Base-by-base conservation (phyloP, 1,139 yeast species). In the Suhomyces coccinellae region DNA sequence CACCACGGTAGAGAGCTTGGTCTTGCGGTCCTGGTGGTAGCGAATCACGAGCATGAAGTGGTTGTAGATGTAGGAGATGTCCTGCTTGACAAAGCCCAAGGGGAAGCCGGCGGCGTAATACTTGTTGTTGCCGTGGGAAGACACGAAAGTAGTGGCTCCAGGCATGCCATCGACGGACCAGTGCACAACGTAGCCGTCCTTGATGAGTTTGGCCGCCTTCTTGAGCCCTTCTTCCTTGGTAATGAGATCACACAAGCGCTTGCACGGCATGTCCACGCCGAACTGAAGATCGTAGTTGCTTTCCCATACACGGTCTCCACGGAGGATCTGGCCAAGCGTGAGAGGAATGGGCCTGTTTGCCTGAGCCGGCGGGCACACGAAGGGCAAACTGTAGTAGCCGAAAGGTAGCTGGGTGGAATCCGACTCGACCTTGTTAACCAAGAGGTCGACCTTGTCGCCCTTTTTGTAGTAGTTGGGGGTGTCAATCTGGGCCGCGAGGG, bases 41-140 rank as follows among this genome's bases (percentile, higher is more conserved):
- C 96, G 75, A 38, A 90, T 74, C 16, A 89, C 93, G 49, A 90
- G 60, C 83, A 86, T 85, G 10, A 85, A 82, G 61, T 90, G 97
- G 61, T 88, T 90, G 62, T 89, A 81, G 32, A 89, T 54, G 58
- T 80, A 85, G 10, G 83, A 69, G 33, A 76, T 66, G 15, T 76
- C 85, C 43, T 78, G 77, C 45, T 77, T 67, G 40, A 79, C 80
- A 53, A 79, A 84, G 0, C 97, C 97, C 38, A 90, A 62, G 1
- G 95, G 91, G 66, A 89, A 90, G 1, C 97, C 97, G 2, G 95
- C 82, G 4, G 90, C 87, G 56, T 89, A 89, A 62, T 85, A 87
- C 58, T 87, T 85, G 41, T 72, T 68, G 48, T 72, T 73, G 35
- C 78, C 70, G 38, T 77, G 80, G 5, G 82, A 75, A 7, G 87